Conservation (phyloP, 2,329 filamentous ascomycete species). For the Macrophomina phaseolina region DNA sequence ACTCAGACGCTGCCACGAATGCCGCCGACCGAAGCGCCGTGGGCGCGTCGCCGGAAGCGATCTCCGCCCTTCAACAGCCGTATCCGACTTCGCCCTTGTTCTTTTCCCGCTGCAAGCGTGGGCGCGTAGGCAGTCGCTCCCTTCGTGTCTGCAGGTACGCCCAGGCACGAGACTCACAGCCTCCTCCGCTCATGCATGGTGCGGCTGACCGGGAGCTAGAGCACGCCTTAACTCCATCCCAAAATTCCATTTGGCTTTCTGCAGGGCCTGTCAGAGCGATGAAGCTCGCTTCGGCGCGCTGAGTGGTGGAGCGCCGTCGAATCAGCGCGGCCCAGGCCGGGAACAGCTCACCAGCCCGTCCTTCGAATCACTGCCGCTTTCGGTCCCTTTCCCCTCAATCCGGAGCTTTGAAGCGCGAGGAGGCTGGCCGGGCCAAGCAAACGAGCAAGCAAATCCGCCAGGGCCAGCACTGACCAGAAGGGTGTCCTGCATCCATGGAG, state of each 20-base stretch:
- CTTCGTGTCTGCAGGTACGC: background rate
- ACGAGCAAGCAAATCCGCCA: background rate
- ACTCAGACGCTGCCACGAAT: background rate
- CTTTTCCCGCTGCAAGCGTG: background rate
- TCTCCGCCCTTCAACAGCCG: background rate
- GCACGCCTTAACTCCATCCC: background rate
- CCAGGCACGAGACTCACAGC: background rate
- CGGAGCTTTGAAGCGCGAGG: background rate
- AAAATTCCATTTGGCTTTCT: background rate
- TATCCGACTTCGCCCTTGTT: background rate
- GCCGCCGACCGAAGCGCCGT: constrained; percentile 11
- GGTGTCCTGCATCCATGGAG: background rate
- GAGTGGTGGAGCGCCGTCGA: constrained; percentile 6
- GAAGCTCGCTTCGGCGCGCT: background rate
- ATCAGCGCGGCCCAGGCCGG: background rate
- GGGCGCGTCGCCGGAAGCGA: constrained; percentile 2
- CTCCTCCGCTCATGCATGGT: background rate
- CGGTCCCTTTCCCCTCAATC: constrained; percentile 5
- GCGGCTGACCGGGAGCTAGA: background rate
- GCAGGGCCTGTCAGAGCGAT: background rate
- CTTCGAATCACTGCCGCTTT: constrained; percentile 1
- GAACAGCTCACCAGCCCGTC: background rate
- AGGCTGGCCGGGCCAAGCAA: background rate
- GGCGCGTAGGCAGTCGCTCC: background rate
- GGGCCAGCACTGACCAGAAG: background rate